phyloP scores from a whole-genome alignment of 1,139 yeast genomes.

The Diutina pseudorugosa region DNA sequence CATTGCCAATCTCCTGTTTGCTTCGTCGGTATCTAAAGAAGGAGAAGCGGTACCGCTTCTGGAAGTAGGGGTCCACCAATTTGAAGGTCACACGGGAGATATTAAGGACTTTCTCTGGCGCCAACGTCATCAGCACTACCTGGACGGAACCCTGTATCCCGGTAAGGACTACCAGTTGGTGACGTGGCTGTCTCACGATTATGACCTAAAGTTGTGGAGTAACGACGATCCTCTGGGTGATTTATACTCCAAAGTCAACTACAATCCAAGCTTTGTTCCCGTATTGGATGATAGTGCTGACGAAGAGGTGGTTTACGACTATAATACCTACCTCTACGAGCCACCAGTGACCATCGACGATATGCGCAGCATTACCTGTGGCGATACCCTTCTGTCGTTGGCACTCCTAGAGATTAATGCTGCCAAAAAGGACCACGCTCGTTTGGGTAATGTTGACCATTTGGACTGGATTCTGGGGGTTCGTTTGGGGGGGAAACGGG shows the following conservation, averaged over 20 bases:
- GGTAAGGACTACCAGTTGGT: conserved; percentile 82
- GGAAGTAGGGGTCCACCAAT: conserved; percentile 39
- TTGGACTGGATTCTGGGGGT: conserved; percentile 93
- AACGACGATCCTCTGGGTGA: conserved; percentile 29
- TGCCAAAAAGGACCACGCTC: conserved; percentile 16
- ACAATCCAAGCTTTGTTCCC: not conserved
- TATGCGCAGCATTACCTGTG: conserved; percentile 17
- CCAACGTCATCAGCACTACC: conserved; percentile 31
- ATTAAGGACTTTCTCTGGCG: conserved; percentile 88
- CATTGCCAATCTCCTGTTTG: conserved; percentile 43
- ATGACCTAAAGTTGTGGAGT: conserved; percentile 78
- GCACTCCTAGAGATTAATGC: conserved; percentile 23
- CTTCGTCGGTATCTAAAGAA: conserved; percentile 26
- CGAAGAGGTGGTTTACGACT: conserved; percentile 11
- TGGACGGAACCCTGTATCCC: conserved; percentile 31
- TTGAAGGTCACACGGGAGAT: conserved; percentile 76
- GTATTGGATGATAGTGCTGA: not conserved
- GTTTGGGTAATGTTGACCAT: conserved; percentile 41
- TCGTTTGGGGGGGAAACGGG: conserved; percentile 42
- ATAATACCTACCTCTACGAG: conserved; percentile 26
- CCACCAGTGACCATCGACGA: conserved; percentile 28
- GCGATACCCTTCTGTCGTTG: conserved; percentile 26
- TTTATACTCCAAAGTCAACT: conserved; percentile 43
- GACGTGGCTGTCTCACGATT: conserved; percentile 82
- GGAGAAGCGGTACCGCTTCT: conserved; percentile 15